These are phyloP conservation scores for Globisporangium cystogenes DNA, from an alignment of 352 stramenopile genomes.

Conservation along the genomic window DNA sequence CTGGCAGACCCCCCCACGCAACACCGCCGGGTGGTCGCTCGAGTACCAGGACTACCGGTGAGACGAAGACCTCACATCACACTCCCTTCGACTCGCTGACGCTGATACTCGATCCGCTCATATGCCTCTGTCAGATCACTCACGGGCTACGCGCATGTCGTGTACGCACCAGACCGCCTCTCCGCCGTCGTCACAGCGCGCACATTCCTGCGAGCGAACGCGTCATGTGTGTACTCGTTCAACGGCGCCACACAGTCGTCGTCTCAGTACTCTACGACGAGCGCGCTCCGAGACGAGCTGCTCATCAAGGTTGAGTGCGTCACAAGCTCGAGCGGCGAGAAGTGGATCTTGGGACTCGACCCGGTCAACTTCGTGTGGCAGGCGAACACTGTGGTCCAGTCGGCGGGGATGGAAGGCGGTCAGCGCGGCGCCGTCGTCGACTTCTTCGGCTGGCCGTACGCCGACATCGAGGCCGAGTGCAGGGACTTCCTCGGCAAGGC, in stretches of 20 bases:
- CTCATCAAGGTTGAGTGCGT: slow-evolving; percentile 27
- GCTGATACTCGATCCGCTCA: too few species aligned
- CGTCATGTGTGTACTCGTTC: slow-evolving; percentile 31
- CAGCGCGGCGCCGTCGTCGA: slow-evolving; percentile 64
- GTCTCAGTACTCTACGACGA: slow-evolving; percentile 14
- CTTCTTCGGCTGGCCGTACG: slow-evolving; percentile 63
- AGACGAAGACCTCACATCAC: too few species aligned
- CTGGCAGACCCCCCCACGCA: slow-evolving; percentile 46
- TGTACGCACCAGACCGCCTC: too few species aligned
- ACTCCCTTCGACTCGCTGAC: too few species aligned
- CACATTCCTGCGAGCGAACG: slow-evolving; percentile 21
- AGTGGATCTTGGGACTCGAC: slow-evolving; percentile 38
- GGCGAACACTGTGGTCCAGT: slow-evolving; percentile 24
- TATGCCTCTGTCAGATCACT: too few species aligned
- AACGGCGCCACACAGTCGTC: slow-evolving; percentile 23
- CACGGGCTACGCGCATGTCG: slow-evolving; percentile 37
- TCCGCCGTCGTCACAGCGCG: too few species aligned
- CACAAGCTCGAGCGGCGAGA: slow-evolving; percentile 1
- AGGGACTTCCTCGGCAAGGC: slow-evolving; percentile 51
- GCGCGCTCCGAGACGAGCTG: slow-evolving; percentile 22
- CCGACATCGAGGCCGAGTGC: slow-evolving; percentile 57
- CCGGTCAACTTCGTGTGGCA: slow-evolving; percentile 71
- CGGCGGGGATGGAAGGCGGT: slow-evolving; percentile 26
- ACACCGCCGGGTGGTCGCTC: slow-evolving; percentile 18
- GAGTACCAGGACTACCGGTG: slow-evolving; percentile 39